phyloP scores from a whole-genome alignment of 2,329 filamentous ascomycete genomes.

The Stemphylium beticola region DNA sequence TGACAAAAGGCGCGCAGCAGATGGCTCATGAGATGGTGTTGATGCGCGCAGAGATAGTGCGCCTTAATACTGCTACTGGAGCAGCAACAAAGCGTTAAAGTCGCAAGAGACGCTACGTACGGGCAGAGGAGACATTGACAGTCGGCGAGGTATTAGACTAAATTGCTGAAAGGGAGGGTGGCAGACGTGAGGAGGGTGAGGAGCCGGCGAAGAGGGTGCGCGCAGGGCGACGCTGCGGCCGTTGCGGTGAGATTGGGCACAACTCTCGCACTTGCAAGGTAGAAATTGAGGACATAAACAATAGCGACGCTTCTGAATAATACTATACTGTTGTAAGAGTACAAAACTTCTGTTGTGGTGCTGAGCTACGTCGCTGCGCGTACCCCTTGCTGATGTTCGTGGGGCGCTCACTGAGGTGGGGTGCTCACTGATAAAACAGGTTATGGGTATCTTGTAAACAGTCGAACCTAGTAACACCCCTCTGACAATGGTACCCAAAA shows the following conservation, averaged over 20 bases:
- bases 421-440: too few species aligned
- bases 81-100: not conserved
- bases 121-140: not conserved
- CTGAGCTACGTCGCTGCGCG: not conserved
- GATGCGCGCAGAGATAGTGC: not conserved
- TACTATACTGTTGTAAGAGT: not conserved
- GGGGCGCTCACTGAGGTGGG: too few species aligned
- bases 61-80: not conserved
- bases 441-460: not conserved
- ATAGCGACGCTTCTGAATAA: not conserved
- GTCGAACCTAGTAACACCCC: not conserved
- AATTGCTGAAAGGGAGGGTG: not conserved
- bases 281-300: not conserved
- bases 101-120: not conserved
- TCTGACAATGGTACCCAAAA: not conserved
- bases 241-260: too few species aligned
- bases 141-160: too few species aligned
- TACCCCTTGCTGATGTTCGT: not conserved
- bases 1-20: constrained; percentile 10
- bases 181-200: not conserved
- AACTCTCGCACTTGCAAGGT: not conserved
- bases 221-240: too few species aligned
- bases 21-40: constrained; percentile 11
- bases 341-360: not conserved
- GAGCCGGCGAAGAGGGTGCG: too few species aligned